Conservation (phyloP, 148 eudicot genomes). For the Cornus kousa region DNA sequence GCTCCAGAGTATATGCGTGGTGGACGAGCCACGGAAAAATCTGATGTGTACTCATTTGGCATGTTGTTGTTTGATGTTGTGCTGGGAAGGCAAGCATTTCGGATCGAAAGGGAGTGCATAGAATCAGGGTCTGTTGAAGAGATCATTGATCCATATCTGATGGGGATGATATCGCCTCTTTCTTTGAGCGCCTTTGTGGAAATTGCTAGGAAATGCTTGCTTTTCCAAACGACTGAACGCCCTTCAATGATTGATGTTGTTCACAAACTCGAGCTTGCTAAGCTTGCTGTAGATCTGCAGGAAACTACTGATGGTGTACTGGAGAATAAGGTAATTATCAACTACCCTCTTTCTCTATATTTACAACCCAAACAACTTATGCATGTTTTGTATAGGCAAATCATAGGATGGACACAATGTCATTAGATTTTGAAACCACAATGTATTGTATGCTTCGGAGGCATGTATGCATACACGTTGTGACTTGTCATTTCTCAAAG, state of each 20-base stretch:
- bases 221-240: neutral
- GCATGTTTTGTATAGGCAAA: no score
- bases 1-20: constrained; percentile 13
- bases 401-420: no score
- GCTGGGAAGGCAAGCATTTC: constrained; percentile 1
- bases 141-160: neutral
- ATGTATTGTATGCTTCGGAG: no score
- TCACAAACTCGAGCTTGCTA: neutral
- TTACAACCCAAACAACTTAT: no score
- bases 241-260: constrained; percentile 11
- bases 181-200: constrained; percentile 6
- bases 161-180: neutral
- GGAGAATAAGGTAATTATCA: no score
- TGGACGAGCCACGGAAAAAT: constrained; percentile 1
- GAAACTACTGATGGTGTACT: neutral
- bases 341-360: no score
- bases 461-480: no score
- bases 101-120: no score
- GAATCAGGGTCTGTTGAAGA: neutral
- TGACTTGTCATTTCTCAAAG: no score
- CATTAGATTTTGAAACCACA: no score
- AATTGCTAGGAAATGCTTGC: constrained; percentile 3
- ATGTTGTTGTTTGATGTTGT: constrained; percentile 16
- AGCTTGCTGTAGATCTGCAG: constrained; percentile 3
- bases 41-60: constrained; percentile 30